Evolutionary conservation across 2,329 filamentous ascomycete species (phyloP).

Genomic region (Cadophora sp.): DNA sequence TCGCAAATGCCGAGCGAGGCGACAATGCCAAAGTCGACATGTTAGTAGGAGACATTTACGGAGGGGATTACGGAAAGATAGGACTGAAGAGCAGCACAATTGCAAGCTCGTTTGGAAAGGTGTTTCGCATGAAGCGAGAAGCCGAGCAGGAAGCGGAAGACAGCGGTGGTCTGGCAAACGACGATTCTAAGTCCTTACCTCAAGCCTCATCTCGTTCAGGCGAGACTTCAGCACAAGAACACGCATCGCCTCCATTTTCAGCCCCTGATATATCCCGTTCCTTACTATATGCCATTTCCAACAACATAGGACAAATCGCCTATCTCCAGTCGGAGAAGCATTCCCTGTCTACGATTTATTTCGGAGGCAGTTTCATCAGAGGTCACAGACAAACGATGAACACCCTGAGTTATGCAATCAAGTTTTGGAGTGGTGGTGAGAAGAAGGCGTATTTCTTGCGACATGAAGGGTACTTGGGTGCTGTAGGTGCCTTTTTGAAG

Average conservation of each 20-base stretch:
- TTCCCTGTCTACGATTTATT: slow-evolving; percentile 90
- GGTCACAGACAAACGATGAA: slow-evolving; percentile 98
- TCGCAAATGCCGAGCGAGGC: slow-evolving; percentile 86
- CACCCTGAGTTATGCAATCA: slow-evolving; percentile 94
- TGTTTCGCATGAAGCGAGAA: slow-evolving; percentile 89
- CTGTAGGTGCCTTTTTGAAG: slow-evolving; percentile 93
- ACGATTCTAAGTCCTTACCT: slow-evolving; percentile 29
- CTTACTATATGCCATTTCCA: slow-evolving; percentile 92
- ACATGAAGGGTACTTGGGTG: slow-evolving; percentile 93
- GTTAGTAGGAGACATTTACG: slow-evolving; percentile 97
- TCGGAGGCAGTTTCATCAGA: slow-evolving; percentile 95
- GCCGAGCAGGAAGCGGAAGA: slow-evolving; percentile 83
- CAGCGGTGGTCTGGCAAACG: slow-evolving; percentile 52
- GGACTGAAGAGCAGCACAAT: slow-evolving; percentile 95
- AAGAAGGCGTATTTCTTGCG: slow-evolving; percentile 96
- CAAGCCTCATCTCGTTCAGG: neutral
- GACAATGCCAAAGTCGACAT: slow-evolving; percentile 96
- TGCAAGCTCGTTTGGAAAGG: slow-evolving; percentile 94
- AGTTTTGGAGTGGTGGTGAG: slow-evolving; percentile 93
- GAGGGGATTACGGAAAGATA: slow-evolving; percentile 94
- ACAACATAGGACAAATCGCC: slow-evolving; percentile 98
- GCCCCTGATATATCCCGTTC: slow-evolving; percentile 88
- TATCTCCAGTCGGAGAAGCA: slow-evolving; percentile 98
- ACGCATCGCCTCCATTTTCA: slow-evolving; percentile 62
- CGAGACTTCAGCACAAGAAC: slow-evolving; percentile 20